Evolutionary conservation across 129 eudicot species (phyloP).

Genomic region (Calendula officinalis): DNA sequence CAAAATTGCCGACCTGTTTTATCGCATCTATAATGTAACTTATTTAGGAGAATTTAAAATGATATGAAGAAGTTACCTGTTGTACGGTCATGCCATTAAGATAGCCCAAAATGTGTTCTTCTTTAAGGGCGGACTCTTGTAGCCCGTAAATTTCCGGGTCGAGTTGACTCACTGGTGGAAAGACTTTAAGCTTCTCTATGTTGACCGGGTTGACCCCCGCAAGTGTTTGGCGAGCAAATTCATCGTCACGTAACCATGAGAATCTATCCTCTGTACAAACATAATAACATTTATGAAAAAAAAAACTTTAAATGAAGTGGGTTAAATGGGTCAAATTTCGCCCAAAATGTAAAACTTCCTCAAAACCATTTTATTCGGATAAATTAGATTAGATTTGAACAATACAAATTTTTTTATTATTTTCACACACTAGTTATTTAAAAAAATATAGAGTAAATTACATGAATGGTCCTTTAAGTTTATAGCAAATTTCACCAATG

Average conservation of each 20-base stretch:
- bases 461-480: no score
- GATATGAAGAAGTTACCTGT: conserved; percentile 48
- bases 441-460: no score
- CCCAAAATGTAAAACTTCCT: neutral
- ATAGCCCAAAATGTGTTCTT: conserved; percentile 70
- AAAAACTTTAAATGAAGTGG: neutral
- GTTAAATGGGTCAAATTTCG: neutral
- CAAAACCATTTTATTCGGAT: neutral
- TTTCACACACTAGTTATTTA: no score
- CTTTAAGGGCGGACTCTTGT: conserved; percentile 73
- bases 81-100: conserved; percentile 86
- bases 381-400: neutral
- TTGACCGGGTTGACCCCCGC: conserved; percentile 90
- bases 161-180: conserved; percentile 88
- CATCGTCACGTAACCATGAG: conserved; percentile 94
- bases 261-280: conserved; percentile 71
- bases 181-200: conserved; percentile 67
- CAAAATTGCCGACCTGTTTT: no score
- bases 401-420: no score
- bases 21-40: no score
- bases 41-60: neutral
- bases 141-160: conserved; percentile 77
- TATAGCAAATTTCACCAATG: no score
- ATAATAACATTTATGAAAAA: neutral
- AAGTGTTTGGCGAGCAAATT: conserved; percentile 85